Evolutionary conservation across 495 filamentous ascomycete species (phyloP).

Genomic region (Niebla homalea): DNA sequence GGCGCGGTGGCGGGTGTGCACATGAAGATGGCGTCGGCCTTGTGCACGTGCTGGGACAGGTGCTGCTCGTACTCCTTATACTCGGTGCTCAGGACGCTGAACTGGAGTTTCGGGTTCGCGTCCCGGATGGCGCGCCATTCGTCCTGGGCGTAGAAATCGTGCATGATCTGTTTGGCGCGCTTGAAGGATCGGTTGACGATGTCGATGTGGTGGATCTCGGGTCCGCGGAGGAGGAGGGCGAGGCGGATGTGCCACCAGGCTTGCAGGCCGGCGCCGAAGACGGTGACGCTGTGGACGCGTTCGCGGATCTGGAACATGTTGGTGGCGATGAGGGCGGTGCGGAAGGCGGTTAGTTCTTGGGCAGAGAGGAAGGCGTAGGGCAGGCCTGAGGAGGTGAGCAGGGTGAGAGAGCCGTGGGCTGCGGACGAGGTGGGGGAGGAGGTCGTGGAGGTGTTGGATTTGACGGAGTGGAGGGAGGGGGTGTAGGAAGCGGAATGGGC

Average conservation of each 20-base stretch:
- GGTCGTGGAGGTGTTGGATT: slow-evolving; percentile 37
- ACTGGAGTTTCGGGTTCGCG: slow-evolving; percentile 48
- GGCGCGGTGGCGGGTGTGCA: slow-evolving; percentile 50
- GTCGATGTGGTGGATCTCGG: slow-evolving; percentile 60
- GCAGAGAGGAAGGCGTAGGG: slow-evolving; percentile 75
- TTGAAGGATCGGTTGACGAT: slow-evolving; percentile 67
- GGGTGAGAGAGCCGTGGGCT: slow-evolving; percentile 65
- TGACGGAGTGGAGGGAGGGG: slow-evolving; percentile 61
- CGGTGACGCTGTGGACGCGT: slow-evolving; percentile 54
- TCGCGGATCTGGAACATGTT: slow-evolving; percentile 60
- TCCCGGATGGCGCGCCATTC: slow-evolving; percentile 38
- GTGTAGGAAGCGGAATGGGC: slow-evolving; percentile 35
- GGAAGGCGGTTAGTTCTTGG: slow-evolving; percentile 78
- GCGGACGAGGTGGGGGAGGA: slow-evolving; percentile 37
- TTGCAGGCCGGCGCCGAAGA: slow-evolving; percentile 85
- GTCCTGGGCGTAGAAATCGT: slow-evolving; percentile 39
- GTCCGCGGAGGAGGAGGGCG: slow-evolving; percentile 56
- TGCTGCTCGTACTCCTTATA: slow-evolving; percentile 60
- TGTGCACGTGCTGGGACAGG: slow-evolving; percentile 50
- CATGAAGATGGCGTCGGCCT: slow-evolving; percentile 69
- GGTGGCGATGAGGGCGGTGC: slow-evolving; percentile 72
- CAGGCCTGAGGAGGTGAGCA: slow-evolving; percentile 52
- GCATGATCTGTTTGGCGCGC: slow-evolving; percentile 35
- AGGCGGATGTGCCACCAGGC: slow-evolving; percentile 90
- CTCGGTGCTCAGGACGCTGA: slow-evolving; percentile 54